These are phyloP conservation scores for Pyrrhoderma noxium DNA, from an alignment of 1,284 basidiomycete genomes.

Conservation along the genomic window DNA sequence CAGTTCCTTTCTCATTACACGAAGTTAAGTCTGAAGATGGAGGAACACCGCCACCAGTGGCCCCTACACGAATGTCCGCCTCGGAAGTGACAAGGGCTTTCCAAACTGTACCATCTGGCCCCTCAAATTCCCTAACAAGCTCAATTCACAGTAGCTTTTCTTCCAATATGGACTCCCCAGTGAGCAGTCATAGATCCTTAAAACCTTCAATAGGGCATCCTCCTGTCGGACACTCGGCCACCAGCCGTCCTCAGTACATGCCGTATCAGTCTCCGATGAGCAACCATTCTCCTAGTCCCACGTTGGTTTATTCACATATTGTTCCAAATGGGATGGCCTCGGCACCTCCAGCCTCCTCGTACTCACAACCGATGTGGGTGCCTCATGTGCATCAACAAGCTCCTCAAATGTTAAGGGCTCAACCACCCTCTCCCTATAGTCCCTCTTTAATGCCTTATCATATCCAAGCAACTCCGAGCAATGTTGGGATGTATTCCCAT, in stretches of 20 bases:
- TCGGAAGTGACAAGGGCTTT: conserved; percentile 77
- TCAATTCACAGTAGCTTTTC: conserved; percentile 7
- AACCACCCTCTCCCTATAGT: conserved; percentile 52
- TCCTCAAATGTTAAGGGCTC: conserved; percentile 47
- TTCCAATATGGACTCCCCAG: conserved; percentile 17
- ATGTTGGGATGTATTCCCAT: conserved; percentile 38
- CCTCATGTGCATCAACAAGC: conserved; percentile 40
- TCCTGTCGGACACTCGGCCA: conserved; percentile 32
- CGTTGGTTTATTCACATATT: conserved; percentile 53
- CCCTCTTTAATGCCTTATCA: conserved; percentile 57
- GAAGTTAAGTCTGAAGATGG: conserved; percentile 79
- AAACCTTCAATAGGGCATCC: conserved; percentile 29
- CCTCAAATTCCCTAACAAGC: conserved; percentile 26
- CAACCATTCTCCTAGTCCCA: conserved; percentile 54
- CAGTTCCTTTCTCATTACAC: conserved; percentile 67
- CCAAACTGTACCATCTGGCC: conserved; percentile 63
- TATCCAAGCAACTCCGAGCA: conserved; percentile 37
- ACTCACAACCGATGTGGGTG: conserved; percentile 61
- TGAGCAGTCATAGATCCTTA: conserved; percentile 31
- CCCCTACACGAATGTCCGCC: conserved; percentile 66
- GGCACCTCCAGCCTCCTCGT: conserved; percentile 38
- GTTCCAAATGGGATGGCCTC: conserved; percentile 50
- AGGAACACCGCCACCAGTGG: conserved; percentile 58
- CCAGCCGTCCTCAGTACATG: conserved; percentile 45
- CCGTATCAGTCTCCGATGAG: conserved; percentile 60